These are phyloP conservation scores for Clarireedia monteithiana DNA, from an alignment of 2,329 filamentous ascomycete genomes.

Conservation along the genomic window DNA sequence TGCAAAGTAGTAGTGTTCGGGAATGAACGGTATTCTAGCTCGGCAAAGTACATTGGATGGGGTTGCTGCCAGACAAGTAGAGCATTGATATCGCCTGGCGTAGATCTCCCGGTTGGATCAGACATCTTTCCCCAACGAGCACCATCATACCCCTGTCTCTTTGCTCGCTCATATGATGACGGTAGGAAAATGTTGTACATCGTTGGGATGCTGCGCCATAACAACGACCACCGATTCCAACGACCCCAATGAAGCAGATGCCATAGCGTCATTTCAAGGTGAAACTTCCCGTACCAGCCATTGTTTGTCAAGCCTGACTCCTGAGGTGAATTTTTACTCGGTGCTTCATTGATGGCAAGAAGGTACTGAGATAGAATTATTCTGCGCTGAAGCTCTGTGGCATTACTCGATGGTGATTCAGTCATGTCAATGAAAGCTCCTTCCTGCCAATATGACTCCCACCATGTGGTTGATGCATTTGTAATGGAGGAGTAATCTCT, in stretches of 20 bases:
- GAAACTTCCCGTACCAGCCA: slow-evolving; percentile 40
- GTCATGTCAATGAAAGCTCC: slow-evolving; percentile 38
- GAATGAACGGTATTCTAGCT: slow-evolving; percentile 43
- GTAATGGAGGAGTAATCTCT: background rate
- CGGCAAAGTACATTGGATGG: slow-evolving; percentile 52
- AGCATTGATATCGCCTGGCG: slow-evolving; percentile 53
- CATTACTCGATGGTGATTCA: slow-evolving; percentile 29
- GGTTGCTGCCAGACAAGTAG: slow-evolving; percentile 57
- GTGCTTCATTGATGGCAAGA: slow-evolving; percentile 35
- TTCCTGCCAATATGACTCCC: slow-evolving; percentile 28
- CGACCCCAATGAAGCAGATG: slow-evolving; percentile 35
- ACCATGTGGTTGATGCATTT: slow-evolving; percentile 13
- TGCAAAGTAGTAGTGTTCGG: slow-evolving; percentile 36
- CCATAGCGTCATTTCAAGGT: slow-evolving; percentile 37
- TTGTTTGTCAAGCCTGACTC: slow-evolving; percentile 40
- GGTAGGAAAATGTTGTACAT: slow-evolving; percentile 31
- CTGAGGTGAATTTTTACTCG: slow-evolving; percentile 11
- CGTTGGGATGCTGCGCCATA: slow-evolving; percentile 32
- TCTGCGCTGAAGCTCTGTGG: slow-evolving; percentile 37
- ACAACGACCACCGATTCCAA: slow-evolving; percentile 33
- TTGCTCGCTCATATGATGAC: slow-evolving; percentile 28
- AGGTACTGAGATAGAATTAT: slow-evolving; percentile 38
- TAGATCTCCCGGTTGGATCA: slow-evolving; percentile 45
- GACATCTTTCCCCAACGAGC: slow-evolving; percentile 48
- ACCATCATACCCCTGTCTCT: slow-evolving; percentile 30